Conservation (phyloP, 805 yeast species). For the Lachancea lanzarotensis region DNA sequence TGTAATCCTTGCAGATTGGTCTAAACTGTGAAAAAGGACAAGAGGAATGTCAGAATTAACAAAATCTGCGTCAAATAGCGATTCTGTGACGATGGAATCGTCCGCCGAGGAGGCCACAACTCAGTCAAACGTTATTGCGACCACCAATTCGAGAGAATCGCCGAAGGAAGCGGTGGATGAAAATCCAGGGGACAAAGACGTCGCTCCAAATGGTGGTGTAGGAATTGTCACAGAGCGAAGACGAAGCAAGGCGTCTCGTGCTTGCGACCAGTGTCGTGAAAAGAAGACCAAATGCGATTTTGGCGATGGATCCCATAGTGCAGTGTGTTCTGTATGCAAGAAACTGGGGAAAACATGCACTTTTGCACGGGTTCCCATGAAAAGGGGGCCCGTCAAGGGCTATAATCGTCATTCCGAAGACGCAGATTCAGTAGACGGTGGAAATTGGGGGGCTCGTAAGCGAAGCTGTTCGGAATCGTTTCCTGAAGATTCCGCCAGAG, state of each 20-base stretch:
- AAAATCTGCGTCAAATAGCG: no score
- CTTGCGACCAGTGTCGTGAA: constrained; percentile 74
- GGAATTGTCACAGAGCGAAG: constrained; percentile 35
- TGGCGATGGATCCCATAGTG: constrained; percentile 35
- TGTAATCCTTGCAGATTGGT: no score
- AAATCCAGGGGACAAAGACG: not conserved
- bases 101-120: no score
- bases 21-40: no score
- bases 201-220: not conserved
- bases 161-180: not conserved
- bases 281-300: constrained; percentile 72
- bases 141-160: not conserved
- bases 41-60: no score
- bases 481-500: not conserved
- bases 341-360: constrained; percentile 57
- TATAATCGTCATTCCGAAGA: constrained; percentile 36
- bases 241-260: constrained; percentile 68
- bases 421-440: constrained; percentile 1
- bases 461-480: constrained; percentile 6
- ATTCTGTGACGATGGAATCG: no score
- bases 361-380: constrained; percentile 64
- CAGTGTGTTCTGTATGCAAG: constrained; percentile 59
- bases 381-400: constrained; percentile 77
- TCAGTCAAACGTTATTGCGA: no score
- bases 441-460: constrained; percentile 5